Conservation (phyloP, 352 stramenopile species). For the Globisporangium recalcitrans region DNA sequence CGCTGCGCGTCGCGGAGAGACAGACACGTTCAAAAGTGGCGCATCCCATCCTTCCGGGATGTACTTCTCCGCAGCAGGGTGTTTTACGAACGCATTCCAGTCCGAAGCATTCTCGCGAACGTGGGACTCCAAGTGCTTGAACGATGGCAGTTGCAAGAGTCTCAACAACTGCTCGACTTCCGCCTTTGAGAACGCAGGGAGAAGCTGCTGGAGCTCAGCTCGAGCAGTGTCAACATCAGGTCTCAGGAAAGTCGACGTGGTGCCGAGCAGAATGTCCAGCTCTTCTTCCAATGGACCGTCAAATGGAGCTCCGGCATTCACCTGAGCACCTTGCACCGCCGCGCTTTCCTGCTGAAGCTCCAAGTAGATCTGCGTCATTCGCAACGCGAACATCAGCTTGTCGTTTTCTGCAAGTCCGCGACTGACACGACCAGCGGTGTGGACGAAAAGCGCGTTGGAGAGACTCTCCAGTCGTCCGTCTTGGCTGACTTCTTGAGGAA, state of each 20-base stretch:
- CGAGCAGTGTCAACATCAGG: constrained; percentile 31
- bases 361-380: constrained; percentile 92
- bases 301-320: constrained; percentile 29
- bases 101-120: constrained; percentile 48
- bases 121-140: constrained; percentile 74
- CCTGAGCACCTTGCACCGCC: constrained; percentile 25
- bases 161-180: constrained; percentile 87
- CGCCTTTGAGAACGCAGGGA: constrained; percentile 50
- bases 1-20: constrained; percentile 47
- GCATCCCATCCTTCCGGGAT: constrained; percentile 67
- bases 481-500: constrained; percentile 21
- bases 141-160: constrained; percentile 64
- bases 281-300: constrained; percentile 71
- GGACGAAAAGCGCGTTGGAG: constrained; percentile 83
- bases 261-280: constrained; percentile 64
- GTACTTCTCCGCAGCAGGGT: constrained; percentile 63
- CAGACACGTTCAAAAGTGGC: constrained; percentile 24
- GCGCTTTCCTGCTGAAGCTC: constrained; percentile 53
- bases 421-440: constrained; percentile 91
- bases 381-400: constrained; percentile 98
- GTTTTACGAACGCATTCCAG: constrained; percentile 83
- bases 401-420: constrained; percentile 94
- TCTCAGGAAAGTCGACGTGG: constrained; percentile 42
- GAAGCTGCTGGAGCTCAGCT: constrained; percentile 41
- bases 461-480: constrained; percentile 55